Conservation (phyloP, 257 asterid genomes). For the Plectranthus barbatus region DNA sequence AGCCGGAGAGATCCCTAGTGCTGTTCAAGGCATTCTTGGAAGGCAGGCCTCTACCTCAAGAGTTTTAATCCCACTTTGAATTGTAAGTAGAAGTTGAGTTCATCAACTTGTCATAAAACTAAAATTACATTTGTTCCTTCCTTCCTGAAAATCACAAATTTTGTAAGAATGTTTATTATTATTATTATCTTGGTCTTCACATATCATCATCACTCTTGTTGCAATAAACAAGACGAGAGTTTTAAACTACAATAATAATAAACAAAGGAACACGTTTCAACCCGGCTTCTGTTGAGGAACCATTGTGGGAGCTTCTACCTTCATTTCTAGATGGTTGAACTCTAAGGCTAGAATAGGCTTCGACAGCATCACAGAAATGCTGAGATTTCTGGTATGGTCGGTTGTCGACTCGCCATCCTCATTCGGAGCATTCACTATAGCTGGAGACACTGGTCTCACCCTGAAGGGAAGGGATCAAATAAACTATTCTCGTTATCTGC, state of each 20-base stretch:
- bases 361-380: slow-evolving; percentile 67
- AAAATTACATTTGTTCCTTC: slow-evolving; percentile 14
- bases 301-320: slow-evolving; percentile 74
- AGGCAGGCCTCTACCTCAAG: slow-evolving; percentile 62
- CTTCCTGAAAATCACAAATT: slow-evolving; percentile 15
- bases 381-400: slow-evolving; percentile 46
- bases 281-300: slow-evolving; percentile 17
- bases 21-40: slow-evolving; percentile 61
- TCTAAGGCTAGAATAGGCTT: slow-evolving; percentile 76
- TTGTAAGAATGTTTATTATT: slow-evolving; percentile 23
- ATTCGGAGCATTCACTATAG: slow-evolving; percentile 46
- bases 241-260: background rate
- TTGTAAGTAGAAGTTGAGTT: slow-evolving; percentile 24
- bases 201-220: background rate
- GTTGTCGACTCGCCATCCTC: slow-evolving; percentile 16
- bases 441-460: slow-evolving; percentile 56
- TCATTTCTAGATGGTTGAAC: slow-evolving; percentile 66
- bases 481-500: background rate
- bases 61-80: slow-evolving; percentile 20
- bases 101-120: background rate
- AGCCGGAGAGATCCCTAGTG: slow-evolving; percentile 73
- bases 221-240: background rate
- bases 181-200: background rate
- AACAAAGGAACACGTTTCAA: background rate
- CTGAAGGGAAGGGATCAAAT: slow-evolving; percentile 24